These are phyloP conservation scores for Mitragyna speciosa DNA, from an alignment of 257 asterid species.

Conservation along the genomic window DNA sequence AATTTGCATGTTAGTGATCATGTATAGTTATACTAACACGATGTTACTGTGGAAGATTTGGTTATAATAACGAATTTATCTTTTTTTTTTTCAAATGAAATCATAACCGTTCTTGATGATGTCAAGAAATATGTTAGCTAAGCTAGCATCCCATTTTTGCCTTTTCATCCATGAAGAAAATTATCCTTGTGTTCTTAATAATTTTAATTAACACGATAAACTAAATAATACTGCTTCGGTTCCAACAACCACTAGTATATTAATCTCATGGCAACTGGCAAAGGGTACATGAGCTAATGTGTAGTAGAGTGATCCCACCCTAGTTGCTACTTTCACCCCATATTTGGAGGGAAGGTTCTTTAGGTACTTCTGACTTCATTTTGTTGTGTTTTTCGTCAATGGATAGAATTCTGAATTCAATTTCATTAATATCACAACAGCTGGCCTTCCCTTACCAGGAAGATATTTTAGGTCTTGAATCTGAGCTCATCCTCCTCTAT, in stretches of 20 bases:
- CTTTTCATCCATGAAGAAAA: no score
- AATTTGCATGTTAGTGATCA: no score
- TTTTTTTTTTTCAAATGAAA: no score
- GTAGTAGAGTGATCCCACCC: background rate
- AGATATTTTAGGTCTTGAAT: background rate
- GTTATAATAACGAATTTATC: no score
- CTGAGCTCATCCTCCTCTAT: background rate
- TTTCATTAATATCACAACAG: slow-evolving; percentile 5
- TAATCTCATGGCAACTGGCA: background rate
- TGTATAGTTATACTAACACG: no score
- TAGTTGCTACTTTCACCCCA: no score
- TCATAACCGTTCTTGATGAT: no score
- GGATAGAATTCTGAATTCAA: background rate
- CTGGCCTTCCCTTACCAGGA: slow-evolving; percentile 9
- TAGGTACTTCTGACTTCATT: background rate
- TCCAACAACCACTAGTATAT: background rate
- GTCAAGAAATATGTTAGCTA: no score
- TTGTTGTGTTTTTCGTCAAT: background rate
- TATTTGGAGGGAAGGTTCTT: background rate
- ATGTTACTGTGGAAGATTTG: no score
- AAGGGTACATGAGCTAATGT: background rate
- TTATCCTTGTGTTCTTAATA: no score
- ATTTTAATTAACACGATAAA: background rate
- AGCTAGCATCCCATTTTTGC: no score
- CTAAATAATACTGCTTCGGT: background rate